Evolutionary conservation across 2,329 filamentous ascomycete genomes (phyloP).

Genomic region (Neoascochyta sp.): DNA sequence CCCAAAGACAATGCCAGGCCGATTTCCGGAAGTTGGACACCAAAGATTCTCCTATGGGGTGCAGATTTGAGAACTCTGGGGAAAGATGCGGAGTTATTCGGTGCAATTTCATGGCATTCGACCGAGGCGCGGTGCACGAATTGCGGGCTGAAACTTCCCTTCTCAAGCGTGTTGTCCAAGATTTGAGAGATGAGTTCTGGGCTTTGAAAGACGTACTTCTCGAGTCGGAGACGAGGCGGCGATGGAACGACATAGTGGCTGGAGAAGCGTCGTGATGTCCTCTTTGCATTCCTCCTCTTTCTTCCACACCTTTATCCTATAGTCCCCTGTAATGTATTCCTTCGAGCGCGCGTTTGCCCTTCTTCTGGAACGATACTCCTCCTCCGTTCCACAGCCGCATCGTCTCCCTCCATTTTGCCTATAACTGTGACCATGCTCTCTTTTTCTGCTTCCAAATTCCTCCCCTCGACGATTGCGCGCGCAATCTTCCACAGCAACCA

Average conservation of each 20-base stretch:
- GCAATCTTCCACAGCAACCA: conserved; percentile 26
- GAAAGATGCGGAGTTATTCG: no score
- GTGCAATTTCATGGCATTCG: background rate
- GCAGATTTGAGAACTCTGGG: conserved; percentile 5
- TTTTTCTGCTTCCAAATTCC: conserved; percentile 1
- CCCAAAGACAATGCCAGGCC: no score
- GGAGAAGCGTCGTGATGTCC: conserved; percentile 1
- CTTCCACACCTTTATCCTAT: conserved; percentile 4
- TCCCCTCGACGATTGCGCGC: conserved; percentile 12
- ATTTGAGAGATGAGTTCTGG: conserved; percentile 16
- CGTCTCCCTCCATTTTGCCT: conserved; percentile 4
- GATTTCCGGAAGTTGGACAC: no score
- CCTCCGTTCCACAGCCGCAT: conserved; percentile 5
- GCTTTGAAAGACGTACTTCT: conserved; percentile 15
- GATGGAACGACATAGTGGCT: conserved; percentile 1
- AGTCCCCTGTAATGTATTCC: no score
- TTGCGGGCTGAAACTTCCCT: no score
- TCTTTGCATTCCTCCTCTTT: background rate
- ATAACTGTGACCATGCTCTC: no score
- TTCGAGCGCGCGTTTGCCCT: no score
- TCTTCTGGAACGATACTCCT: conserved; percentile 7
- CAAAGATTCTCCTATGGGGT: background rate
- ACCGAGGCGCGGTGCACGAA: no score
- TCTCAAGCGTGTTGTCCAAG: no score
- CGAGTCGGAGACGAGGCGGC: conserved; percentile 1